A percentile compares a stretch with the other conserved stretches of the same genome.
Conservation (phyloP, 352 stramenopile species). For the Phytophthora parvispora region DNA sequence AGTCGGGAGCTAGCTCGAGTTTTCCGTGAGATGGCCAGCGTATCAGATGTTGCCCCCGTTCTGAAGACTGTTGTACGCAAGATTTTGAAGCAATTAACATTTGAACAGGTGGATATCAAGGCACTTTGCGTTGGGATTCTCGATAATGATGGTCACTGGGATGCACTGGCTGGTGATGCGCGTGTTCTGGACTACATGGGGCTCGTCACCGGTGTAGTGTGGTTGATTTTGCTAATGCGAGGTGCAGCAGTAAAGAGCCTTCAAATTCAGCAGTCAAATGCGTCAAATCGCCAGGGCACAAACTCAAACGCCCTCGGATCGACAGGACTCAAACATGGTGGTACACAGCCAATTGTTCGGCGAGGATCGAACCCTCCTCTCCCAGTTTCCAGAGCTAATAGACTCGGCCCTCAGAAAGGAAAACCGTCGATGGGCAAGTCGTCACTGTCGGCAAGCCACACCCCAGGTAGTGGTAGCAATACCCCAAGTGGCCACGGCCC, state of each 20-base stretch:
- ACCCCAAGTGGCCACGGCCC: conserved; percentile 4
- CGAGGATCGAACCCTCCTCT: conserved; percentile 44
- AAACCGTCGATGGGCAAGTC: conserved; percentile 42
- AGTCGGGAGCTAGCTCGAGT: conserved; percentile 83
- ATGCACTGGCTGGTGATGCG: conserved; percentile 65
- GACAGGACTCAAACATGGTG: conserved; percentile 58
- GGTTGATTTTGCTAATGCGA: conserved; percentile 81
- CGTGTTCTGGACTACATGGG: conserved; percentile 84
- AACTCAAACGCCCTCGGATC: conserved; percentile 40
- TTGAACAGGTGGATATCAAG: conserved; percentile 88
- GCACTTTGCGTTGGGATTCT: conserved; percentile 83
- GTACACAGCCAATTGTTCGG: conserved; percentile 64
- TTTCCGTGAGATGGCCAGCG: conserved; percentile 82
- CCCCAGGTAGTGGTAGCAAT: conserved; percentile 8
- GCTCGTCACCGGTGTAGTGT: conserved; percentile 80
- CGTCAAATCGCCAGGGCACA: conserved; percentile 40
- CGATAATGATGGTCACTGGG: conserved; percentile 80
- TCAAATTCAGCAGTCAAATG: conserved; percentile 85
- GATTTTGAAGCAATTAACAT: conserved; percentile 84
- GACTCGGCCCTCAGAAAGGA: conserved; percentile 44
- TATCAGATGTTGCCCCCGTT: conserved; percentile 80
- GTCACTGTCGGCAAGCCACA: conserved; percentile 17
- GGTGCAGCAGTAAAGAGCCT: conserved; percentile 86
- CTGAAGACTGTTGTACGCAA: conserved; percentile 90
- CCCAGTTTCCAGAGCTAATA: conserved; percentile 33